These are phyloP conservation scores for Daucus carota DNA, from an alignment of 129 eudicot genomes.

Conservation along the genomic window DH1_v3.0 NC_030382.2:15044001-15044500, in stretches of 20 bases:
- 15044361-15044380: too few species aligned
- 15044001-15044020: slow-evolving; percentile 43
- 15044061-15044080: slow-evolving; percentile 12
- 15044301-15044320: too few species aligned
- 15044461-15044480: too few species aligned
- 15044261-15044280: too few species aligned
- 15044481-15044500: too few species aligned
- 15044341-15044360: too few species aligned
- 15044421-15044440: too few species aligned
- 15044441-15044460: too few species aligned
- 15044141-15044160: background rate
- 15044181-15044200: background rate
- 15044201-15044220: background rate
- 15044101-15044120: background rate
- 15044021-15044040: slow-evolving; percentile 37
- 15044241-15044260: background rate
- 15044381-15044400: too few species aligned
- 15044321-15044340: too few species aligned
- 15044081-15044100: background rate
- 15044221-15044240: background rate
- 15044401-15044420: too few species aligned
- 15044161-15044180: background rate
- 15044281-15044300: too few species aligned
- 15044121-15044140: background rate
- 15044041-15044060: slow-evolving; percentile 75